phyloP scores from a whole-genome alignment of 257 asterid genomes.

The Solanum virginianum region DNA sequence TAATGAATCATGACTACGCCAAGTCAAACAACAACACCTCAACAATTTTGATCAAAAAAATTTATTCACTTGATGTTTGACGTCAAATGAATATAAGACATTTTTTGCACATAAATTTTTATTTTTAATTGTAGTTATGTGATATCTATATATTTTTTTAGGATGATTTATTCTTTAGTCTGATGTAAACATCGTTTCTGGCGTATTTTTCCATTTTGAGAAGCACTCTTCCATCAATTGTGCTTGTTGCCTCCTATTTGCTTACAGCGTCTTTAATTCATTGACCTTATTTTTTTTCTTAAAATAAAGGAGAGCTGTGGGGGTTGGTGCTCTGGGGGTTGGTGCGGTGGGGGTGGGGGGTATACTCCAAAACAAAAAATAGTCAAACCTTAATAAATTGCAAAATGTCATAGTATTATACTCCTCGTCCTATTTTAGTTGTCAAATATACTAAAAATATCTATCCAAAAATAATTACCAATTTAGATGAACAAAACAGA shows the following conservation, averaged over 20 bases:
- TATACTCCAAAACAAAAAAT: background rate
- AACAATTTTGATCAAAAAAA: background rate
- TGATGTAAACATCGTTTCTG: slow-evolving; percentile 2
- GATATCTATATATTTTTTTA: background rate
- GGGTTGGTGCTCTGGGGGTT: too few relatives aligned
- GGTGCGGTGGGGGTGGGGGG: too few relatives aligned
- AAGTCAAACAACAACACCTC: slow-evolving; percentile 9
- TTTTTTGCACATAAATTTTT: background rate
- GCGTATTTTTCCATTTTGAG: background rate
- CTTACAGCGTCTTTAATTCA: background rate
- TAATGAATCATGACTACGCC: background rate
- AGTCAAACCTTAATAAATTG: background rate
- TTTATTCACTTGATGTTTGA: background rate
- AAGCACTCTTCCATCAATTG: slow-evolving; percentile 36
- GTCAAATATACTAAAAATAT: too few relatives aligned
- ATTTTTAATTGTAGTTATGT: background rate
- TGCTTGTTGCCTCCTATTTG: slow-evolving; percentile 33
- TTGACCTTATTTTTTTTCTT: slow-evolving; percentile 1
- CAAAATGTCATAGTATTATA: background rate
- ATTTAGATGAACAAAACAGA: too few relatives aligned
- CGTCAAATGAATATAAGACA: background rate
- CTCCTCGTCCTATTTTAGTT: too few relatives aligned
- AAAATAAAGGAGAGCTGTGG: slow-evolving; percentile 4
- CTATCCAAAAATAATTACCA: too few relatives aligned
- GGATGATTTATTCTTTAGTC: background rate